Base-by-base conservation (phyloP, 176 grass and related monocot genomes). In the Phyllostachys edulis region DNA sequence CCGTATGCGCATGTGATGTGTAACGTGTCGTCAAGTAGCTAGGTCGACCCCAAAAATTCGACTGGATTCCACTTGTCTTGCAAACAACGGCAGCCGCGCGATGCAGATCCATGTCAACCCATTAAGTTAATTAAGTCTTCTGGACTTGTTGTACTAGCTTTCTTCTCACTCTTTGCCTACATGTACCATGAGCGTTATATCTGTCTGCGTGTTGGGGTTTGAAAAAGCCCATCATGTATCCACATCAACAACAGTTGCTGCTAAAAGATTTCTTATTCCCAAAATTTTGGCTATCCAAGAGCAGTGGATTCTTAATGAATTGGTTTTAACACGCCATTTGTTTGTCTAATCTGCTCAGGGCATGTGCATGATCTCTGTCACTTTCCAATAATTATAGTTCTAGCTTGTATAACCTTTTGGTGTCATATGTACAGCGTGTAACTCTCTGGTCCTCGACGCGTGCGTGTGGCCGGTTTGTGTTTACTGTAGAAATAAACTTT, bases 11-110 rank as follows among this genome's bases (percentile, higher is more conserved):
- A 26, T 16, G 55, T n/a, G n/a, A n/a, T n/a, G n/a, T n/a, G n/a
- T n/a, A n/a, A n/a, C 29, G 56, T 65, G 72, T 64, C 86, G 56
- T 65, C 66, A 84, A 79, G 42, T 65, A 71, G 12, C 12, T 69
- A 62, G 32, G 16, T 44, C 16, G 36, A 7, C 74, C 80, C 74
- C 1, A 73, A 51, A 84, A 24, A 85, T 78, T 85, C 84, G 27
- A 84, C 71, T 77, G 29, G 36, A 83, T 66, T 55, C 54, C 80
- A 83, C 66, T 7, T 84, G 56, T 63, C 74, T 78, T 78, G 65
- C 66, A 11, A 54, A 12, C 67, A 65, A 79, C 50, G 67, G 57
- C 46, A 83, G 2, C n/a, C 5, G 51, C 17, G 39, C 3, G 18
- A 59, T 4, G 56, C 1, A 59, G 54, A 32, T 70, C 42, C 42